These are phyloP conservation scores for Penicillium waksmanii DNA, from an alignment of 495 filamentous ascomycete species.

Conservation along the genomic window DNA sequence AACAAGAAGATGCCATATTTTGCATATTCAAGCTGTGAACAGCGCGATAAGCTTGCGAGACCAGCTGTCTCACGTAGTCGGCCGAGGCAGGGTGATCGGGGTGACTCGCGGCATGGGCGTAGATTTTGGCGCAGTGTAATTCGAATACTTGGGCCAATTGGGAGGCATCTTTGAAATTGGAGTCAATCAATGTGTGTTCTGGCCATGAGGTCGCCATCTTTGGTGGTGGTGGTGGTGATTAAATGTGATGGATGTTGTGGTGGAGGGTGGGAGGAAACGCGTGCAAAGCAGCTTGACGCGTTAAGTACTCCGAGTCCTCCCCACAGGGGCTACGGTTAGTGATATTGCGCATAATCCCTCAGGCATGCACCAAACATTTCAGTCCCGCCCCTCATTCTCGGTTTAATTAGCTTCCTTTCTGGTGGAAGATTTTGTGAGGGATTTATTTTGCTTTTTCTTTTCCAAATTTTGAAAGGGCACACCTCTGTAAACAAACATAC, in stretches of 20 bases:
- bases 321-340: not conserved
- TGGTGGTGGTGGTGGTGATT: not conserved
- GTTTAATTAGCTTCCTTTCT: not conserved
- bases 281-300: not conserved
- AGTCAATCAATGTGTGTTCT: slow-evolving; percentile 2
- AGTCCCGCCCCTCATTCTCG: slow-evolving; percentile 1
- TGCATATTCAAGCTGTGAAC: slow-evolving; percentile 22
- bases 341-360: not conserved
- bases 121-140: slow-evolving; percentile 21
- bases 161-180: slow-evolving; percentile 16
- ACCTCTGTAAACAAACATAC: no score
- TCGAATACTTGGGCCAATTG: slow-evolving; percentile 19
- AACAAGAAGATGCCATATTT: slow-evolving; percentile 7
- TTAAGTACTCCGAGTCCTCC: not conserved
- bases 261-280: not conserved
- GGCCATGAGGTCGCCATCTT: slow-evolving; percentile 20
- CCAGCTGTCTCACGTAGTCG: slow-evolving; percentile 19
- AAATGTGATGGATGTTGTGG: not conserved
- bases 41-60: slow-evolving; percentile 20
- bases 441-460: not conserved
- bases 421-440: not conserved
- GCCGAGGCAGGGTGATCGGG: slow-evolving; percentile 13
- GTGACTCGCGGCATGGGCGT: slow-evolving; percentile 11
- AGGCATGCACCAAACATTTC: slow-evolving; percentile 2
- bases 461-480: no score